Evolutionary conservation across 2,329 filamentous ascomycete genomes (phyloP), one percentile per base, ranked within the genome.

Genomic region (Cladosporium sp.): DNA sequence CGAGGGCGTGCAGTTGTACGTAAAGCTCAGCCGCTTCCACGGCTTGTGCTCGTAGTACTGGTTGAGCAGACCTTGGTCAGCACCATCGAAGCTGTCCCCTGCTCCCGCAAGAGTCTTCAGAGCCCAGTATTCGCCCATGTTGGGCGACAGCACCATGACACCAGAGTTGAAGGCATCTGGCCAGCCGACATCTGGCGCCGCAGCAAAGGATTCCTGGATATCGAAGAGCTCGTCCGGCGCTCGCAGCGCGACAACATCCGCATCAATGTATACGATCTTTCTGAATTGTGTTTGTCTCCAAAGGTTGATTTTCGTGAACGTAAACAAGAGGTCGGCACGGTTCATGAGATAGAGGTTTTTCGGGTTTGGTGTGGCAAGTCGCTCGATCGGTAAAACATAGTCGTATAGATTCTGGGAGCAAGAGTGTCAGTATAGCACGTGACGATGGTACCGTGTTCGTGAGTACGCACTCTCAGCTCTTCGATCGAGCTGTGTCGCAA

Each of bases 151-250:
- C 40, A 93, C 92, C 92, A 99, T 96, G 72, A 99, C 88, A 74
- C 95, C 95, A n/a, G 91, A 93, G 80, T 99, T 99, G 87, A 98
- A 98, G 67, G 93, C 86, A 80, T 99, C 95, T 37, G 95, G 95
- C 95, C 95, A 99, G 71, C 95, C 95, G 73, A 98, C 93, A 78
- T 99, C 95, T 35, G 95, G 93, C 12, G 91, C 93, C 2, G 95
- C 88, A 29, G 88, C 87, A 71, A 90, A 89, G 29, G 81, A 72
- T 37, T 83, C 83, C 12, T 86, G 80, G 50, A 88, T 77, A 21
- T 89, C 85, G 75, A 99, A 96, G 64, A 99, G 88, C 84, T 99
- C 95, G 74, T 99, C 94, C 3, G 94, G 91, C 37, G 93, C 92
- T 71, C 93, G 86, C 68, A 97, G 86, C 33, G 92, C 91, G n/a